Evolutionary conservation across 2,329 filamentous ascomycete genomes (phyloP).

Genomic region (Calonectria naviculata): DNA sequence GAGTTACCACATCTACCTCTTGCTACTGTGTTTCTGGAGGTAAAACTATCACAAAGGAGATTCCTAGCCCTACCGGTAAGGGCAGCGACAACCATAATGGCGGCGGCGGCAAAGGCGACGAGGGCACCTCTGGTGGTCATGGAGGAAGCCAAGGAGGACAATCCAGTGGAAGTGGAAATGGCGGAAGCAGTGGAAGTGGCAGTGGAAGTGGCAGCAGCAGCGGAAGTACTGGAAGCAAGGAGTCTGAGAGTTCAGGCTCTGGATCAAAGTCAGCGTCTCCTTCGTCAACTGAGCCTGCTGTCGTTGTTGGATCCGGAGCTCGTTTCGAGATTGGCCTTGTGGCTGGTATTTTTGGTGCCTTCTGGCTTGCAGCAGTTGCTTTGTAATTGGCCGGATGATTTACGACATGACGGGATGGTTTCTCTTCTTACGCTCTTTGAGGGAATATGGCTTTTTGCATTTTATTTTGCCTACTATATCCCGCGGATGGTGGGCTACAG

Average conservation of each 20-base stretch:
- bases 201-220: background rate
- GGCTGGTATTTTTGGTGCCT: conserved; percentile 35
- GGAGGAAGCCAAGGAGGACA: background rate
- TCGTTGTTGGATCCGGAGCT: conserved; percentile 26
- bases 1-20: conserved; percentile 4
- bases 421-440: background rate
- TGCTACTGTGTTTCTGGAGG: conserved; percentile 10
- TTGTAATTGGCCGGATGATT: conserved; percentile 23
- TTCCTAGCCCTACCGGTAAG: background rate
- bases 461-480: background rate
- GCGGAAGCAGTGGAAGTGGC: background rate
- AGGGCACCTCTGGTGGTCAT: background rate
- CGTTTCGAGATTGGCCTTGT: conserved; percentile 38
- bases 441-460: background rate
- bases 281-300: conserved; percentile 17
- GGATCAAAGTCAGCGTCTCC: background rate
- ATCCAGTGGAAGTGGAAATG: too few species aligned
- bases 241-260: background rate
- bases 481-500: background rate
- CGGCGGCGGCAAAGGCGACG: background rate
- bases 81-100: background rate
- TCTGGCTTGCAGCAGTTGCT: conserved; percentile 36
- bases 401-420: background rate
- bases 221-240: background rate
- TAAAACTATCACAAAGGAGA: conserved; percentile 8